These are phyloP conservation scores for Suillus spraguei DNA, from an alignment of 768 basidiomycete genomes.

Conservation along the genomic window DNA sequence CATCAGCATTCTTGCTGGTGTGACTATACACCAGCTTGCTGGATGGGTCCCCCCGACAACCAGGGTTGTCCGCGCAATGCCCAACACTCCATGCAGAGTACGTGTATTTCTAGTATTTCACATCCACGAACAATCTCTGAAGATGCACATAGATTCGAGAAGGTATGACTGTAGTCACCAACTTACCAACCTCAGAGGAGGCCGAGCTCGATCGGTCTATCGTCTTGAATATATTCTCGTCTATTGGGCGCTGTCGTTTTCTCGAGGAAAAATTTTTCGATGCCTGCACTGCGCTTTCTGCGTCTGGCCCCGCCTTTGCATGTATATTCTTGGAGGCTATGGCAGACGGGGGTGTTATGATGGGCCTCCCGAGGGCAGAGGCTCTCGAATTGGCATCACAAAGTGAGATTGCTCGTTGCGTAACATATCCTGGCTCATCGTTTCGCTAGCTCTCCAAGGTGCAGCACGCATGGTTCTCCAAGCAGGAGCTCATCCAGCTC, in stretches of 20 bases:
- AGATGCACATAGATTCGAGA: constrained; percentile 78
- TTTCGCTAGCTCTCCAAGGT: constrained; percentile 81
- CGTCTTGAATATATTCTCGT: constrained; percentile 93
- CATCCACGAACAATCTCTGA: constrained; percentile 5
- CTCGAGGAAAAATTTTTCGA: constrained; percentile 99
- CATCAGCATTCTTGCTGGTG: constrained; percentile 97
- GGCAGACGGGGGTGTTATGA: constrained; percentile 99
- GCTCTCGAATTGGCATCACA: constrained; percentile 95
- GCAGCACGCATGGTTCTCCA: constrained; percentile 95
- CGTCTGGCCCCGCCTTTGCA: constrained; percentile 96
- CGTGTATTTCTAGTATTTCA: constrained; percentile 20
- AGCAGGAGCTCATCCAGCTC: constrained; percentile 88
- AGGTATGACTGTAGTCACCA: constrained; percentile 96
- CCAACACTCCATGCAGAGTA: constrained; percentile 96
- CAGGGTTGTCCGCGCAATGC: constrained; percentile 94
- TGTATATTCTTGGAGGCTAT: constrained; percentile 97
- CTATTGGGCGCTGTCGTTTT: constrained; percentile 94
- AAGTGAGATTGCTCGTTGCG: constrained; percentile 53
- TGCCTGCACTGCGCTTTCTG: constrained; percentile 95
- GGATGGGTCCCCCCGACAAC: constrained; percentile 77
- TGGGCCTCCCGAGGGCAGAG: constrained; percentile 94
- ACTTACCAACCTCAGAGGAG: constrained; percentile 51
- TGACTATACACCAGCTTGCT: constrained; percentile 81
- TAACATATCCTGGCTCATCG: not conserved
- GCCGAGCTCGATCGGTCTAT: constrained; percentile 67